phyloP scores from a whole-genome alignment of 768 basidiomycete species.

The Panellus pusillus region DNA sequence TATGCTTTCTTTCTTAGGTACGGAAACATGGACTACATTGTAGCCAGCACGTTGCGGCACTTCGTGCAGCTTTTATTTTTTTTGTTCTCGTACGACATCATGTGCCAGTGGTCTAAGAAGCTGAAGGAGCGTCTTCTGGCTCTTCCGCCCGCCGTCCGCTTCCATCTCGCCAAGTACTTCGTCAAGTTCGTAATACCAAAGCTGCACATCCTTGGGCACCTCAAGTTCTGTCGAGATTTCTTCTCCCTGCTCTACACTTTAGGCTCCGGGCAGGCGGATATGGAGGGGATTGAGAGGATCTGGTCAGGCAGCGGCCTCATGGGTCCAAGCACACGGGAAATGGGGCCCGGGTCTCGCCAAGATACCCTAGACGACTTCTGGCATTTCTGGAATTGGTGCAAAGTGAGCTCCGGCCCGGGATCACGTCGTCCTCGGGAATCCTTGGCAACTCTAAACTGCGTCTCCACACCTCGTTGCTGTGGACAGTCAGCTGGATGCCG shows the following conservation, averaged over 20 bases:
- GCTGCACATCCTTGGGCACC: conserved; percentile 33
- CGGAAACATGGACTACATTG: conserved; percentile 29
- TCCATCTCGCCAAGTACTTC: too few relatives aligned
- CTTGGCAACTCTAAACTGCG: too few relatives aligned
- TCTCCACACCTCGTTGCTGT: neutral
- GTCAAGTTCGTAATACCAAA: conserved; percentile 37
- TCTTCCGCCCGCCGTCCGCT: too few relatives aligned
- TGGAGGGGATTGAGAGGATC: conserved; percentile 30
- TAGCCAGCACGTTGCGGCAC: conserved; percentile 8
- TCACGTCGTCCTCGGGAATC: too few relatives aligned
- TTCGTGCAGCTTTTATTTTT: neutral
- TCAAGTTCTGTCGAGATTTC: conserved; percentile 21
- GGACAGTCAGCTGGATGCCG: conserved; percentile 31
- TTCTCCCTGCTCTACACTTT: conserved; percentile 30
- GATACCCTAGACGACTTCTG: conserved; percentile 37
- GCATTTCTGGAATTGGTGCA: conserved; percentile 31
- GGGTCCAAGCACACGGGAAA: conserved; percentile 32
- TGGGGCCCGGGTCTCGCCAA: conserved; percentile 29
- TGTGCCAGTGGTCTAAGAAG: too few relatives aligned
- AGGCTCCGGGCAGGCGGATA: too few relatives aligned
- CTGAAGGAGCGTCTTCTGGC: too few relatives aligned
- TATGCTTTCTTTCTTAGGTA: too few relatives aligned
- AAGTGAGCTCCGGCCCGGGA: conserved; percentile 1
- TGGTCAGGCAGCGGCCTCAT: conserved; percentile 33
- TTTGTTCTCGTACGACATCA: conserved; percentile 28